phyloP scores from a whole-genome alignment of 768 basidiomycete species.

The Gymnopilus junonius region DNA sequence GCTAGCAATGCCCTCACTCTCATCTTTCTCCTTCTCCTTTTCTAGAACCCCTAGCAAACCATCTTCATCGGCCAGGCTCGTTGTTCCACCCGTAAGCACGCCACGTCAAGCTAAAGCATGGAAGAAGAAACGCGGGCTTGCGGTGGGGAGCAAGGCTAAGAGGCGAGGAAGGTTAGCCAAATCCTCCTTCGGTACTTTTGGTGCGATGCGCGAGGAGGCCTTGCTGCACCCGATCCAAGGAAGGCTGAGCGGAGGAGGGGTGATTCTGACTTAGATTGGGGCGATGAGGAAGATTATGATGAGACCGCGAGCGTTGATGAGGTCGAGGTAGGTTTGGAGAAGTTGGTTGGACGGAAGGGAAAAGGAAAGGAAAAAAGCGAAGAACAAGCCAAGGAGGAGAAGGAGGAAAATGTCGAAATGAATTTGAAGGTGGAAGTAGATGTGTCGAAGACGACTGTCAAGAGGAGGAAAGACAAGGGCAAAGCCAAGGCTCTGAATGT shows the following conservation, averaged over 20 bases:
- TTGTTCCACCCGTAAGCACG: conserved; percentile 28
- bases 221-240: conserved; percentile 46
- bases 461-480: conserved; percentile 3
- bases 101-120: conserved; percentile 32
- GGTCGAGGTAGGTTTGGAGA: conserved; percentile 38
- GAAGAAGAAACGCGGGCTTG: conserved; percentile 22
- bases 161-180: conserved; percentile 18
- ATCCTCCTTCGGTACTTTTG: conserved; percentile 49
- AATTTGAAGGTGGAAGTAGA: background rate
- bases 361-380: too few species aligned
- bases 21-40: conserved; percentile 37
- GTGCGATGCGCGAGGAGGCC: conserved; percentile 60
- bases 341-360: conserved; percentile 21
- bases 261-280: conserved; percentile 76
- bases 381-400: too few species aligned
- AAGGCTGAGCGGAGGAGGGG: conserved; percentile 58
- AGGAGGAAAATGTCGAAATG: background rate
- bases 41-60: conserved; percentile 17
- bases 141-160: background rate
- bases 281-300: conserved; percentile 43
- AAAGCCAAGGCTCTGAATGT: conserved; percentile 13
- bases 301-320: conserved; percentile 26
- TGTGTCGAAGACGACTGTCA: background rate
- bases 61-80: conserved; percentile 11
- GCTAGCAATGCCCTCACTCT: conserved; percentile 13